phyloP scores from a whole-genome alignment of 768 basidiomycete species.

The Rhodosporidiobolus sp. region DNA sequence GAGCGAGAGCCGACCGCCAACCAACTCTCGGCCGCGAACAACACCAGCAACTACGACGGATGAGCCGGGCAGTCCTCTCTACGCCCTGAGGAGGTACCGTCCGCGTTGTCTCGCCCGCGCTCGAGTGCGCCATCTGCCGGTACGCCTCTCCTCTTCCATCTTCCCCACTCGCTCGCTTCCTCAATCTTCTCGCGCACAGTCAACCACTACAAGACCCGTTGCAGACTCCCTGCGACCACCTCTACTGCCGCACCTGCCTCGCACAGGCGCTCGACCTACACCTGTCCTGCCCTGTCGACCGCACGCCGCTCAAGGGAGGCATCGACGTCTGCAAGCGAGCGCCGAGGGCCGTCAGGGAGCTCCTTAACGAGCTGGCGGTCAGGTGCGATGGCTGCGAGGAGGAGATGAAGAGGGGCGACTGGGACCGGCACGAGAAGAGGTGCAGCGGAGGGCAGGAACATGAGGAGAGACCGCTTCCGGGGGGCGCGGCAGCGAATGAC shows the following conservation, averaged over 20 bases:
- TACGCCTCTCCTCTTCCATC: not conserved
- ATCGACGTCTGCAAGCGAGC: not conserved
- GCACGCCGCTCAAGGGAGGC: not conserved
- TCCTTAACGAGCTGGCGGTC: not conserved
- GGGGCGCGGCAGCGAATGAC: no score
- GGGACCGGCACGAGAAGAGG: no score
- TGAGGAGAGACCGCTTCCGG: no score
- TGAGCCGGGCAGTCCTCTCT: not conserved
- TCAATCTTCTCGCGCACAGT: not conserved
- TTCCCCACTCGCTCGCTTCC: not conserved
- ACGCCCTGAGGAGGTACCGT: not conserved
- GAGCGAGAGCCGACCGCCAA: no score
- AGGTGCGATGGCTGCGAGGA: no score
- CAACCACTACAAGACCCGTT: conserved; percentile 13
- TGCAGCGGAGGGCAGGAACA: no score
- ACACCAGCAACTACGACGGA: no score
- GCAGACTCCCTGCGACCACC: conserved; percentile 24
- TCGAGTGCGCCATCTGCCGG: conserved; percentile 31
- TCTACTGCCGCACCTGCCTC: conserved; percentile 20
- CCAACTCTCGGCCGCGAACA: no score
- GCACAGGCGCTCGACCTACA: conserved; percentile 11
- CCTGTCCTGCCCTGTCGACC: conserved; percentile 25
- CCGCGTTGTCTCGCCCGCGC: conserved; percentile 1
- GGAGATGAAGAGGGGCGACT: no score
- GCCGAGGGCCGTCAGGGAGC: conserved; percentile 13